phyloP scores from a whole-genome alignment of 331 rosid genomes.

The Malus hybrid region DNA sequence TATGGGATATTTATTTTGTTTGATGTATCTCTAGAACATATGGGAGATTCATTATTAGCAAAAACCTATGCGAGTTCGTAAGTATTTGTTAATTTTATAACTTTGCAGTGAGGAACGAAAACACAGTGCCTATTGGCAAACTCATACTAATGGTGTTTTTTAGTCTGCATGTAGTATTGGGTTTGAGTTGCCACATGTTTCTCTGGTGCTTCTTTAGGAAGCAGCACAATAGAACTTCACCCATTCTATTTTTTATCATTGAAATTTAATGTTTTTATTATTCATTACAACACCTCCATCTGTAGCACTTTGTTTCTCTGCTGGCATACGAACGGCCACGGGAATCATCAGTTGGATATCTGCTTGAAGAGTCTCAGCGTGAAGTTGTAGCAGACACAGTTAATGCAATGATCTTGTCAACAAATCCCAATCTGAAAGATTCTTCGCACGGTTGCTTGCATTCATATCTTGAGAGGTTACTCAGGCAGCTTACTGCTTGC shows the following conservation, averaged over 20 bases:
- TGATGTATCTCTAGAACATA: background rate
- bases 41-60: background rate
- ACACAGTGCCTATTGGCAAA: background rate
- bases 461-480: constrained; percentile 71
- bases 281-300: constrained; percentile 6
- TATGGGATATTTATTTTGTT: no score
- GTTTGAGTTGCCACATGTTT: background rate
- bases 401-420: constrained; percentile 81
- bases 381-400: constrained; percentile 92
- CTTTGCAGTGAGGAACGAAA: background rate
- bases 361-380: constrained; percentile 70
- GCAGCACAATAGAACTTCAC: background rate
- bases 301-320: constrained; percentile 84
- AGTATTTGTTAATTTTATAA: no score
- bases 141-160: background rate
- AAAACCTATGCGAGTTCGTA: no score
- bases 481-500: constrained; percentile 88
- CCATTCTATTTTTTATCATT: background rate
- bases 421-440: constrained; percentile 67
- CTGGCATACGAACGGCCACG: constrained; percentile 80
- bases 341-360: constrained; percentile 84
- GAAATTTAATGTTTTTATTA: background rate
- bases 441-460: constrained; percentile 55
- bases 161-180: background rate
- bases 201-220: background rate